Base-by-base conservation (phyloP, 108 stramenopile genomes). In the Pseudonitzschia multiseries region DNA sequence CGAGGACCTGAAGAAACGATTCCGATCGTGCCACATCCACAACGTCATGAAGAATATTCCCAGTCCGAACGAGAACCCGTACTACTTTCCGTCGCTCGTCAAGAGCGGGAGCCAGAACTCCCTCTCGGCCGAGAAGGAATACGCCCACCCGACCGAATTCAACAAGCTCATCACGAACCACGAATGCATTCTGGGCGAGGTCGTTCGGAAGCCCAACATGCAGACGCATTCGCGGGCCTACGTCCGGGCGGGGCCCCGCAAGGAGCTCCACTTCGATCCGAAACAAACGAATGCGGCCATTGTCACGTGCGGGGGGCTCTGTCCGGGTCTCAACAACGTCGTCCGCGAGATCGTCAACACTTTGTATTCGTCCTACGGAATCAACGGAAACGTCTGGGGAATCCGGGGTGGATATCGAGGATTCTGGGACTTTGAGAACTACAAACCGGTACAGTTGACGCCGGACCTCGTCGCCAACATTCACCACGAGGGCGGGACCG, bases 271-370 rank as follows among this genome's bases (percentile, higher is more conserved):
- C 80, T 99, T 99, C 76, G 81, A 95, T 70, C 97, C 98, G 12
- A 69, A 73, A 36, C 72, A 83, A 4, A 96, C 96, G 10, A 92
- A 91, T 74, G 98, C 97, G 0, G 98, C 96, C 24, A 97, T 99
- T 79, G 96, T 99, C 5, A 99, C 99, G 4, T 98, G 98, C 82
- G 99, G 99, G 43, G 78, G 78, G 14, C 29, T 80, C 27, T 97
- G 97, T 63, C 99, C 99, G 8, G 99, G 99, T 10, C 79, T 99
- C 41, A 99, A 99, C 82, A 97, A 96, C 84, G 96, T 98, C 33
- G 86, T 99, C 70, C 87, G 96, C 21, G 96, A 98, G 76, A 84
- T 99, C 33, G 92, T 92, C 27, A 83, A 90, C 28, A 82, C 94
- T 14, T 69, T 98, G 18, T 76, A 71, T 69, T 76, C 83, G 24